Evolutionary conservation across 2,329 filamentous ascomycete species (phyloP).

Genomic region (Pseudocercospora vitis): DNA sequence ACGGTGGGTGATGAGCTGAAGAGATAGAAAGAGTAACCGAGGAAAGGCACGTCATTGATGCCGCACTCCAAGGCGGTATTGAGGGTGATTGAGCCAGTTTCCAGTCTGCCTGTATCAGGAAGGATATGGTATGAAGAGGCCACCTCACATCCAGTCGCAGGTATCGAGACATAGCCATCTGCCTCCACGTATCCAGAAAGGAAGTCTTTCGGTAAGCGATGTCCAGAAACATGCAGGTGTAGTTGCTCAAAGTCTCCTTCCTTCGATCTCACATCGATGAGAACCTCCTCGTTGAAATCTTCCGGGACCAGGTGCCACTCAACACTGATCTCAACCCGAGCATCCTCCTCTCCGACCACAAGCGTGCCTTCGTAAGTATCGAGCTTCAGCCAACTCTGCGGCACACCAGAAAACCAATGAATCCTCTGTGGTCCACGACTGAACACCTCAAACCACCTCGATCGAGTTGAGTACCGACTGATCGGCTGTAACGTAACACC

Average conservation of each 20-base stretch:
- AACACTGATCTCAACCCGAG: not conserved
- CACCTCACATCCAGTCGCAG: conserved; percentile 39
- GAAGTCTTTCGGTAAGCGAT: conserved; percentile 55
- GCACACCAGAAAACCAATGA: not conserved
- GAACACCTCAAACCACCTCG: conserved; percentile 9
- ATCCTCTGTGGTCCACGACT: not conserved
- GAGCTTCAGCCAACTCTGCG: not conserved
- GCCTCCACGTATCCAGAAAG: conserved; percentile 62
- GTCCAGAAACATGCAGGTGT: conserved; percentile 53
- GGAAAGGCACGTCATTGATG: conserved; percentile 53
- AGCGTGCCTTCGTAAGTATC: not conserved
- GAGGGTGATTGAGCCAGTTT: conserved; percentile 44
- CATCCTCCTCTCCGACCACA: not conserved
- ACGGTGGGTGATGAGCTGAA: not conserved
- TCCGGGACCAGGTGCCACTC: conserved; percentile 4
- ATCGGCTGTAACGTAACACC: conserved; percentile 51
- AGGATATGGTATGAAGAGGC: conserved; percentile 48
- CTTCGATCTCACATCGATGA: conserved; percentile 7
- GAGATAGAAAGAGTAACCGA: conserved; percentile 43
- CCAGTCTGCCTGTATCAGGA: conserved; percentile 50
- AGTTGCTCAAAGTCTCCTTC: conserved; percentile 40
- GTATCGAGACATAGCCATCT: conserved; percentile 46
- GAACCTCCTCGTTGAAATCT: not conserved
- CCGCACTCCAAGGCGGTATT: conserved; percentile 23
- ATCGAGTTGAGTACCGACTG: conserved; percentile 40